Evolutionary conservation across 1,284 basidiomycete genomes (phyloP).

Genomic region (Prillingera fragicola): DNA sequence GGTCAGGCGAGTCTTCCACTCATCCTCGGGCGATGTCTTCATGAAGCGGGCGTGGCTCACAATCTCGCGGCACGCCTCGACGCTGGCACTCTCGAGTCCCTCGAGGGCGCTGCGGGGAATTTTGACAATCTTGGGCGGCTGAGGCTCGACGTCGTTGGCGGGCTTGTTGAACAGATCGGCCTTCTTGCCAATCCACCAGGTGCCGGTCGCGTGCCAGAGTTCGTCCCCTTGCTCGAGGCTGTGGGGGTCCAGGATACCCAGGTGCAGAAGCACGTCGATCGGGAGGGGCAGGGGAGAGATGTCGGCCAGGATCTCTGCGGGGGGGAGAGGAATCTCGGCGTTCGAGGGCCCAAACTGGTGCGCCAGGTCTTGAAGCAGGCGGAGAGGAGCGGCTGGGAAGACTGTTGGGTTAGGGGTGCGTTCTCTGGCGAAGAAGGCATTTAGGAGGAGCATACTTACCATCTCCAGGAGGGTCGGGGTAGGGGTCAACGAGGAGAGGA

Average conservation of each 20-base stretch:
- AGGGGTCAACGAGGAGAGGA: constrained; percentile 12
- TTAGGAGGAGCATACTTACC: neutral
- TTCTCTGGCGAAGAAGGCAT: neutral
- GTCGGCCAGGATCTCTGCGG: constrained; percentile 14
- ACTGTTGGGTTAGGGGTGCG: constrained; percentile 13
- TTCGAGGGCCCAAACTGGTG: constrained; percentile 11
- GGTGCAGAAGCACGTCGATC: constrained; percentile 17
- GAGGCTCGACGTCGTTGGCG: constrained; percentile 1
- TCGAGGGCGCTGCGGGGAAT: constrained; percentile 1
- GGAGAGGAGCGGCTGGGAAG: constrained; percentile 22
- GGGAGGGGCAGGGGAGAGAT: constrained; percentile 28
- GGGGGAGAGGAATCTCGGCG: constrained; percentile 13
- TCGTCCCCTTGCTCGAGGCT: neutral
- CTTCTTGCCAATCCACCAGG: constrained; percentile 14
- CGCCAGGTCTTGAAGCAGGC: constrained; percentile 31
- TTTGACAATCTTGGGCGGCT: constrained; percentile 6
- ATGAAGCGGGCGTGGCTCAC: constrained; percentile 3
- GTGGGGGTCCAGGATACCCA: constrained; percentile 17
- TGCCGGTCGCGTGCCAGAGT: constrained; percentile 6
- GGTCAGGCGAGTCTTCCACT: constrained; percentile 7
- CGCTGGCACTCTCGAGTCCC: constrained; percentile 6
- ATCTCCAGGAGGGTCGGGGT: constrained; percentile 9
- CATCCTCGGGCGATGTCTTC: neutral
- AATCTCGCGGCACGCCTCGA: constrained; percentile 15
- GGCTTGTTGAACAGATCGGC: constrained; percentile 6